Base-by-base conservation (phyloP, 2,329 filamentous ascomycete species). In the Neofusicoccum cordaticola region DNA sequence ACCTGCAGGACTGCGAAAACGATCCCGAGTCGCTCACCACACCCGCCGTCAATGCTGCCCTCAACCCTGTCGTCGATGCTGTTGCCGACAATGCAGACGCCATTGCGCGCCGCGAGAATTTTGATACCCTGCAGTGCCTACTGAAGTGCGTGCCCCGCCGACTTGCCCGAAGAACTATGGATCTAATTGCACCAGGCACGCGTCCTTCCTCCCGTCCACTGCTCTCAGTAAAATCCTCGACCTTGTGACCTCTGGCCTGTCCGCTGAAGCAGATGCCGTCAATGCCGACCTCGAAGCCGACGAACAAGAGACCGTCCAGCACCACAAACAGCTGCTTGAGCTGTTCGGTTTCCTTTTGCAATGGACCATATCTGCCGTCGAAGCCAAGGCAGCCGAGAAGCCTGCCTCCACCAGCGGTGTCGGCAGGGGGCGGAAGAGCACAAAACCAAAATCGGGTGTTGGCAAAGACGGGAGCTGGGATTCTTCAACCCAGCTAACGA, bases 301-400 rank as follows among this genome's bases (percentile, higher is more conserved):
- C 77, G 94, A 98, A 74, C 93, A 97, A 77, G 93, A 96, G 72
- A 85, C 90, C 8, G 83, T 96, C 52, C 85, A 89, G 44, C 89
- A 96, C 71, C 94, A 99, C 81, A 97, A 97, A 78, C 88, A 91
- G 69, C 84, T 97, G 1, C 85, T 99, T 69, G 95, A 99, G 76
- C 91, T 96, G 73, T 98, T 96, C 75, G 94, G 90, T 39, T 99
- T 97, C 73, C 82, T 99, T 11, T 81, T 99, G 56, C 93, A 97
- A 77, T 99, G 95, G 96, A 91, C 92, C 6, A 90, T 98, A 68
- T 90, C 93, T 6, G 92, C 91, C n/a, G 92, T 97, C 56, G 95
- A 99, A 78, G 90, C 91, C 44, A 96, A 97, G 78, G 90, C 93
- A 1, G 90, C 93, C 51, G 95, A 98, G 78, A 98, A 96, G 78